Evolutionary conservation across 2,329 filamentous ascomycete species (phyloP).

Genomic region (Thelonectria discophora): DNA sequence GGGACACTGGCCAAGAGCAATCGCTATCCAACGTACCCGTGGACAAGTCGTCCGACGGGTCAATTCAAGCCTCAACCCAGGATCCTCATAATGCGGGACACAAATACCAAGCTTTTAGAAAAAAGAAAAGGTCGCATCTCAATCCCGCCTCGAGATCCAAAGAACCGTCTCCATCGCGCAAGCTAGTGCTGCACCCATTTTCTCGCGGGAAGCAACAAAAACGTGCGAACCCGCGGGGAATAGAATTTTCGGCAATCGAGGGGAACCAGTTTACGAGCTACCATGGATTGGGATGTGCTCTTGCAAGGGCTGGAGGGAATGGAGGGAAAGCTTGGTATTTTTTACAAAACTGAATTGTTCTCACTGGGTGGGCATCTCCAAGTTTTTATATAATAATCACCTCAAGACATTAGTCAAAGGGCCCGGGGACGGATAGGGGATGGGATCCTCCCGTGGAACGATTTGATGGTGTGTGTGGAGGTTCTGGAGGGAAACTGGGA

Average conservation of each 20-base stretch:
- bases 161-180: neutral
- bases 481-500: neutral
- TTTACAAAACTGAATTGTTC: neutral
- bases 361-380: neutral
- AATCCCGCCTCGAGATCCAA: neutral
- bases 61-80: too few species aligned
- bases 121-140: neutral
- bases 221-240: too few species aligned
- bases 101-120: neutral
- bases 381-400: neutral
- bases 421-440: neutral
- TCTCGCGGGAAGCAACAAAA: neutral
- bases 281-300: neutral
- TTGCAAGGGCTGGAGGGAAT: too few species aligned
- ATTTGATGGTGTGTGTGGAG: slow-evolving; percentile 1
- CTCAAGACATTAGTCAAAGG: slow-evolving; percentile 3
- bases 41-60: too few species aligned
- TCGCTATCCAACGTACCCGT: too few species aligned
- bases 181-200: neutral
- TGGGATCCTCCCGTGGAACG: neutral
- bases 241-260: too few species aligned
- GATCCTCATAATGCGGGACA: too few species aligned
- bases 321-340: neutral
- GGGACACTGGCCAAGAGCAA: too few species aligned
- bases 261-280: too few species aligned